Evolutionary conservation across 164 flowering plant genomes (phyloP).

Genomic region (Euptelea pleiosperma): DNA sequence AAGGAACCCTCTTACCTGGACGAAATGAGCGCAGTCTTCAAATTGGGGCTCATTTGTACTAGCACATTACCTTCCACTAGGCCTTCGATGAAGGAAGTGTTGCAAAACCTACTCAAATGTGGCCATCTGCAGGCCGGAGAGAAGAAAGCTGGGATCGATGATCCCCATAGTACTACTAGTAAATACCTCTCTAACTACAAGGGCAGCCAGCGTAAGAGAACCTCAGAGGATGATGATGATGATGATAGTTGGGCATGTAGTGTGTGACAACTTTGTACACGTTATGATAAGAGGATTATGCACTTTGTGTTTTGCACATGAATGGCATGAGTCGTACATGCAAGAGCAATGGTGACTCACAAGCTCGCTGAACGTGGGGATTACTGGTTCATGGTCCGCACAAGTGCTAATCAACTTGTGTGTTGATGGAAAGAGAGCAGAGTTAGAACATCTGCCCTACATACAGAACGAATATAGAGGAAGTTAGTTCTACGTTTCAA

Average conservation of each 20-base stretch:
- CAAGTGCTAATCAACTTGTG: too few relatives aligned
- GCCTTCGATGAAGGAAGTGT: slow-evolving; percentile 71
- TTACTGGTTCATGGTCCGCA: too few relatives aligned
- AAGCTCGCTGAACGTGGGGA: too few relatives aligned
- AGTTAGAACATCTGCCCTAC: too few relatives aligned
- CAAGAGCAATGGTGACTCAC: too few relatives aligned
- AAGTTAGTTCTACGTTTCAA: too few relatives aligned
- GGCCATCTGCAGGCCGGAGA: slow-evolving; percentile 12
- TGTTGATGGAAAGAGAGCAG: too few relatives aligned
- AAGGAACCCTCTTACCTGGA: slow-evolving; percentile 31
- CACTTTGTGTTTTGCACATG: too few relatives aligned
- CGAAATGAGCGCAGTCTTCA: slow-evolving; percentile 46
- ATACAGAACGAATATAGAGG: too few relatives aligned
- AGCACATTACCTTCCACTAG: slow-evolving; percentile 39
- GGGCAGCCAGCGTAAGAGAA: too few relatives aligned
- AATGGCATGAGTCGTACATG: too few relatives aligned
- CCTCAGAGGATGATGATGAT: slow-evolving; percentile 17
- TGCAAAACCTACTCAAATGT: slow-evolving; percentile 40
- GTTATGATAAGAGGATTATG: too few relatives aligned
- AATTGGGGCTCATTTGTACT: slow-evolving; percentile 63
- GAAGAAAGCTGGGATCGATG: slow-evolving; percentile 22
- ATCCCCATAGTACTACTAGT: slow-evolving; percentile 24
- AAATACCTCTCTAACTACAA: slow-evolving; percentile 21
- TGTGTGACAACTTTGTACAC: slow-evolving; percentile 21
- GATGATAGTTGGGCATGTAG: not conserved